phyloP scores from a whole-genome alignment of 176 grass and related monocot genomes.

The Thinopyrum elongatum region DNA sequence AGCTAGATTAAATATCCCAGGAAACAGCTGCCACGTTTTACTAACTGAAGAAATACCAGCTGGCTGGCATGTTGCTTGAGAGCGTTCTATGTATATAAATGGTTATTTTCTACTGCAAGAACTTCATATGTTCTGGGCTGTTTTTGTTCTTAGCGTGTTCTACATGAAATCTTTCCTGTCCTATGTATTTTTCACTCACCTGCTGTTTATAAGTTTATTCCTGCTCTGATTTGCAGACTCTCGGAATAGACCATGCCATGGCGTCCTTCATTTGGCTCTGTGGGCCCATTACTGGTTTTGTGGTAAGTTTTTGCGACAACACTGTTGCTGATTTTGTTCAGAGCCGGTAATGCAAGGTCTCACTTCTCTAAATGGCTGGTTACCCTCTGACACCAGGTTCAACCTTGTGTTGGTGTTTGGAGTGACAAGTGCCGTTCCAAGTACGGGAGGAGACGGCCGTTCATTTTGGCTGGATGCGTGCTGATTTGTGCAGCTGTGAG shows the following conservation, averaged over 20 bases:
- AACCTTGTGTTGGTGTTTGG: conserved; percentile 98
- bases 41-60: too few relatives aligned
- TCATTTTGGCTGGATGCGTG: conserved; percentile 85
- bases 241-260: conserved; percentile 96
- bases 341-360: not conserved
- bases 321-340: not conserved
- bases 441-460: conserved; percentile 91
- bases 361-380: not conserved
- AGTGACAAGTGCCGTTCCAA: conserved; percentile 96
- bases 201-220: not conserved
- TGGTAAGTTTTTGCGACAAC: conserved; percentile 41
- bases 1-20: too few relatives aligned
- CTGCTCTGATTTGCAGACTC: conserved; percentile 59
- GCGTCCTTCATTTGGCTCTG: conserved; percentile 99
- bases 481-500: conserved; percentile 92
- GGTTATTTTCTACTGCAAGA: not conserved
- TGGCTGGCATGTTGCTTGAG: too few relatives aligned
- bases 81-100: too few relatives aligned
- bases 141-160: not conserved
- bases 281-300: conserved; percentile 93
- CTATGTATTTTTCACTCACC: not conserved
- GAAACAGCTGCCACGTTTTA: too few relatives aligned
- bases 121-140: not conserved
- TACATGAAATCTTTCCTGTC: not conserved
- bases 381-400: conserved; percentile 42